Evolutionary conservation across 148 eudicot genomes (phyloP).

Genomic region (Amaranthus hypochondriacus): DNA sequence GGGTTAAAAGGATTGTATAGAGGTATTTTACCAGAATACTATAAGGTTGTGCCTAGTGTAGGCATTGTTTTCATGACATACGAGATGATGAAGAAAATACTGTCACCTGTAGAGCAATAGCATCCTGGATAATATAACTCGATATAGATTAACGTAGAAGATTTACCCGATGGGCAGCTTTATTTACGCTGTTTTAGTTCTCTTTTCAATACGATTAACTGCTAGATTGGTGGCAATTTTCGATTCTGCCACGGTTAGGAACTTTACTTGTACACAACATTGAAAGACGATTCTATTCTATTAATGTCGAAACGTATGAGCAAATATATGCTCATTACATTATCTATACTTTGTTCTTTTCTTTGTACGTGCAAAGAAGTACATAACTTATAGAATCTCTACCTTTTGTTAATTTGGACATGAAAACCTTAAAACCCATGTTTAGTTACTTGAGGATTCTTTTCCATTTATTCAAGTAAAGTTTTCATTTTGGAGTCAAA

Average conservation of each 20-base stretch:
- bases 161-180: not conserved
- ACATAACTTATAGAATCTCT: too few relatives aligned
- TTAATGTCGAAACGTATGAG: conserved; percentile 9
- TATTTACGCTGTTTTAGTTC: conserved; percentile 19
- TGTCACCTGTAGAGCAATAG: conserved; percentile 45
- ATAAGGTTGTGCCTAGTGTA: conserved; percentile 53
- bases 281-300: conserved; percentile 3
- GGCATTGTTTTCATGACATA: conserved; percentile 57
- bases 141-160: conserved; percentile 15
- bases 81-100: conserved; percentile 59
- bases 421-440: too few relatives aligned
- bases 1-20: conserved; percentile 43
- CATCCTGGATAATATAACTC: conserved; percentile 2
- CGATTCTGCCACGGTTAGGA: not conserved
- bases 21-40: conserved; percentile 56
- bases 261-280: conserved; percentile 25
- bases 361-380: too few relatives aligned
- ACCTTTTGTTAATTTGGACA: too few relatives aligned
- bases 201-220: conserved; percentile 9
- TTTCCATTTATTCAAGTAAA: too few relatives aligned
- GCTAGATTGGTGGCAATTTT: conserved; percentile 17
- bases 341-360: too few relatives aligned
- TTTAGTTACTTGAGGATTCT: too few relatives aligned
- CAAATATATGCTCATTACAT: not conserved
- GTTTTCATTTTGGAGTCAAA: too few relatives aligned